A percentile compares a stretch with the other conserved stretches of the same genome.
Conservation (phyloP, 345 rosid genomes). For the Noccaea caerulescens region DNA sequence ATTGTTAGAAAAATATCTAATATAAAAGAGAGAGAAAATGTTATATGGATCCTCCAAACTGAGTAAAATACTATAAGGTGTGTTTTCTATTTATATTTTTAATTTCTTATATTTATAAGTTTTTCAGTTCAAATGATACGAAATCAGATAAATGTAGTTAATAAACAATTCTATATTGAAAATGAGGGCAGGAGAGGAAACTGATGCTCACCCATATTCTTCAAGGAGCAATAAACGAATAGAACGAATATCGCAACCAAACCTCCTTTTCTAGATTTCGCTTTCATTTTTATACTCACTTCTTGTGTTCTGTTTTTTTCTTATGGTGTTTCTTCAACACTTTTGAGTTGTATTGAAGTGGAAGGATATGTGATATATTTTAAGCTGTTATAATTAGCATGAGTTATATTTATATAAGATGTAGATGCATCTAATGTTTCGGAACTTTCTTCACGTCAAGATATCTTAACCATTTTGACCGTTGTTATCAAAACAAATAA, state of each 20-base stretch:
- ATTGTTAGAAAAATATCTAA: neutral
- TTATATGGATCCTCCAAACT: too few species aligned
- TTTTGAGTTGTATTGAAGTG: neutral
- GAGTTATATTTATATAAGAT: conserved; percentile 32
- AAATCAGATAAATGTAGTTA: neutral
- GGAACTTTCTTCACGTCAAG: conserved; percentile 10
- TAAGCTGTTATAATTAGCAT: neutral
- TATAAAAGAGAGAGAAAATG: too few species aligned
- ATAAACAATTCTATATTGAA: neutral
- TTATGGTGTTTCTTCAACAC: neutral
- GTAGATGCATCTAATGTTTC: conserved; percentile 1
- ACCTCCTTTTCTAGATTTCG: conserved; percentile 29
- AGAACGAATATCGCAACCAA: conserved; percentile 27
- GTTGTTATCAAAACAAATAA: conserved; percentile 13
- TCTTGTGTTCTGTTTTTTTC: neutral
- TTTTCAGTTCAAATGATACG: neutral
- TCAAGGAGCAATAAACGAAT: conserved; percentile 26
- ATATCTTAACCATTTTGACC: neutral
- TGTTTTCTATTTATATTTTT: too few species aligned
- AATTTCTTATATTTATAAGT: too few species aligned
- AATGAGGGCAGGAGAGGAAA: conserved; percentile 3
- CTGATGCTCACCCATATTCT: conserved; percentile 31
- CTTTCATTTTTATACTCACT: conserved; percentile 25
- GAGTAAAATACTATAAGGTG: too few species aligned
- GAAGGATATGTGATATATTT: neutral